Conservation (phyloP, 805 yeast species). For the Saturnispora bothae region DNA sequence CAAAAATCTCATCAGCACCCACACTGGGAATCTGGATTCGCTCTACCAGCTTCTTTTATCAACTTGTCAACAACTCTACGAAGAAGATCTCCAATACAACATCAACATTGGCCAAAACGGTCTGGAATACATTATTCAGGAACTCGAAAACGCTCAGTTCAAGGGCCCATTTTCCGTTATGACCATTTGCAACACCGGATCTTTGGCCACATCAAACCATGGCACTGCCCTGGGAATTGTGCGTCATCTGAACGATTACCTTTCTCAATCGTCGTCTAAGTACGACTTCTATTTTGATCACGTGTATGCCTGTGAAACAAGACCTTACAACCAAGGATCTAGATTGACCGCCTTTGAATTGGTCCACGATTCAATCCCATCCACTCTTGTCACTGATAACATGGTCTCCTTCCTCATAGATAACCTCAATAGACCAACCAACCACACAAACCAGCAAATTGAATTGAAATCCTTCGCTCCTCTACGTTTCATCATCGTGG, state of each 20-base stretch:
- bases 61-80: conserved; percentile 48
- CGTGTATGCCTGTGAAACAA: conserved; percentile 83
- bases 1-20: conserved; percentile 19
- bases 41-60: conserved; percentile 28
- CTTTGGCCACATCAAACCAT: conserved; percentile 93
- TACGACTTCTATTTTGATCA: conserved; percentile 43
- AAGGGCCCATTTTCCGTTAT: conserved; percentile 66
- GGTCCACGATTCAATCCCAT: conserved; percentile 75
- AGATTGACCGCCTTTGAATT: conserved; percentile 86
- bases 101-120: conserved; percentile 74
- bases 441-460: conserved; percentile 17
- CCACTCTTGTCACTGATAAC: conserved; percentile 81
- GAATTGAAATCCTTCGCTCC: conserved; percentile 39
- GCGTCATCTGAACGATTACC: conserved; percentile 46
- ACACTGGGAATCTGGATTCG: conserved; percentile 13
- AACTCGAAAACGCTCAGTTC: conserved; percentile 37
- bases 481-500: conserved; percentile 81
- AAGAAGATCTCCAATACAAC: conserved; percentile 73
- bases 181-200: conserved; percentile 94
- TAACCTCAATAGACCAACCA: conserved; percentile 24
- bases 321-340: conserved; percentile 97
- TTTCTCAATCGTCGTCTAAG: conserved; percentile 25
- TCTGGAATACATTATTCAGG: conserved; percentile 46
- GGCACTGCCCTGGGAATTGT: conserved; percentile 95
- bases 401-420: conserved; percentile 76